Conservation (phyloP, 2,329 filamentous ascomycete species). For the Saccharata proteae region DNA sequence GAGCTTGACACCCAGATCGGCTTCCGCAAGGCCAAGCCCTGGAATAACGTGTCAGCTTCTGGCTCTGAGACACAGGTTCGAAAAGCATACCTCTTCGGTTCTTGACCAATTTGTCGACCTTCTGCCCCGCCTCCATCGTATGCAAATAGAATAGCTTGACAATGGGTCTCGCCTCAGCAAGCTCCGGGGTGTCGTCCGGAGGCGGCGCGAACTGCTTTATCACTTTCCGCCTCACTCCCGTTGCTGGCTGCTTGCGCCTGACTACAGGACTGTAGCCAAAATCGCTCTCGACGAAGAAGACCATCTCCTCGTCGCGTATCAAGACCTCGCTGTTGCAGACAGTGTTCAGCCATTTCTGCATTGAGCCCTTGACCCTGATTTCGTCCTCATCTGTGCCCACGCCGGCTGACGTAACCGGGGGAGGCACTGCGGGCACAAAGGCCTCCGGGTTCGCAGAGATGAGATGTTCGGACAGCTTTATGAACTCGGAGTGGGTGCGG, state of each 20-base stretch:
- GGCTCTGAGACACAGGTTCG: neutral
- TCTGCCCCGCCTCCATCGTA: constrained; percentile 94
- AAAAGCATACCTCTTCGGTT: constrained; percentile 60
- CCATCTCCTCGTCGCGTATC: constrained; percentile 92
- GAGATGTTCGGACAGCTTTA: constrained; percentile 90
- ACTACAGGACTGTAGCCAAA: constrained; percentile 96
- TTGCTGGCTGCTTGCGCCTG: constrained; percentile 91
- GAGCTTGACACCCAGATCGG: constrained; percentile 85
- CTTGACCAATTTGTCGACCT: constrained; percentile 90
- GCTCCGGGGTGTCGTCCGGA: constrained; percentile 90
- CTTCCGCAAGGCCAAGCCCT: constrained; percentile 86
- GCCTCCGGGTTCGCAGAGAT: constrained; percentile 97
- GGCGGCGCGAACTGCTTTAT: constrained; percentile 97
- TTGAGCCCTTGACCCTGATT: constrained; percentile 67
- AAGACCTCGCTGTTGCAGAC: constrained; percentile 86
- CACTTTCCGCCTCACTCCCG: constrained; percentile 85
- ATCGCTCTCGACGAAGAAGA: constrained; percentile 97
- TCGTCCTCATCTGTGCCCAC: constrained; percentile 96
- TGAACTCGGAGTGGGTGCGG: constrained; percentile 87
- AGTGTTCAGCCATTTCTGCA: constrained; percentile 93
- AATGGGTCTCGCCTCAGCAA: constrained; percentile 75
- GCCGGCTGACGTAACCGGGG: constrained; percentile 86
- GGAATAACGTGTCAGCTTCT: constrained; percentile 7
- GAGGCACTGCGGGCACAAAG: constrained; percentile 84
- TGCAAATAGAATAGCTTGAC: constrained; percentile 95